phyloP scores from a whole-genome alignment of 139 green algal species.

The Tetradesmus obliquus region DNA sequence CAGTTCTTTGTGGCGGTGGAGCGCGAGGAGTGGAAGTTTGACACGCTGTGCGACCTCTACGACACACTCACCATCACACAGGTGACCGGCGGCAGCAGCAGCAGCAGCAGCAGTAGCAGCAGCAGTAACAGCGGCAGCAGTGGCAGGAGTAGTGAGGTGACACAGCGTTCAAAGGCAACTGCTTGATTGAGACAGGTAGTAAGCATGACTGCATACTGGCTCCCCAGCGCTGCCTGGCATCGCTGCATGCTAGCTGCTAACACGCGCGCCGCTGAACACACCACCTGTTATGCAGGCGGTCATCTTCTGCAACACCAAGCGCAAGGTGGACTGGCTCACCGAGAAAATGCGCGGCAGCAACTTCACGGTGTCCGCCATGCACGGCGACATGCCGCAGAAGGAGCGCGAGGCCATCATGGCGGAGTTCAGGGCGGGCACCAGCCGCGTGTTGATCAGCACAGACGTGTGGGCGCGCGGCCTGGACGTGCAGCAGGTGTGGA shows the following conservation, averaged over 20 bases:
- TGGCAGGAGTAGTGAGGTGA: neutral
- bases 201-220: too few species aligned
- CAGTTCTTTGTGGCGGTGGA: slow-evolving; percentile 99
- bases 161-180: neutral
- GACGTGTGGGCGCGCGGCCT: slow-evolving; percentile 98
- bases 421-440: slow-evolving; percentile 90
- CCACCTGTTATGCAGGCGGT: slow-evolving; percentile 80
- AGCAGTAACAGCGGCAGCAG: neutral
- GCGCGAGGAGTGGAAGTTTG: slow-evolving; percentile 99
- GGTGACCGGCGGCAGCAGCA: slow-evolving; percentile 9
- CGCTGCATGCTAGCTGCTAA: too few species aligned
- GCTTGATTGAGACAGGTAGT: too few species aligned
- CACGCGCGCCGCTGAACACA: too few species aligned
- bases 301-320: slow-evolving; percentile 99
- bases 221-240: too few species aligned
- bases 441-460: slow-evolving; percentile 98
- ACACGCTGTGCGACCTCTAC: slow-evolving; percentile 99
- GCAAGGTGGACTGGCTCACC: slow-evolving; percentile 98
- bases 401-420: slow-evolving; percentile 98
- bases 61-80: slow-evolving; percentile 99
- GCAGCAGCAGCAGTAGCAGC: neutral
- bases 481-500: slow-evolving; percentile 94
- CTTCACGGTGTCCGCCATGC: slow-evolving; percentile 98
- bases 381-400: slow-evolving; percentile 99
- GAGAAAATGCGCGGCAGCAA: slow-evolving; percentile 98